Percentiles rank a stretch among this genome's conserved stretches.
phyloP scores from a whole-genome alignment of 257 asterid genomes.

The Oldenlandia corymbosa region DNA sequence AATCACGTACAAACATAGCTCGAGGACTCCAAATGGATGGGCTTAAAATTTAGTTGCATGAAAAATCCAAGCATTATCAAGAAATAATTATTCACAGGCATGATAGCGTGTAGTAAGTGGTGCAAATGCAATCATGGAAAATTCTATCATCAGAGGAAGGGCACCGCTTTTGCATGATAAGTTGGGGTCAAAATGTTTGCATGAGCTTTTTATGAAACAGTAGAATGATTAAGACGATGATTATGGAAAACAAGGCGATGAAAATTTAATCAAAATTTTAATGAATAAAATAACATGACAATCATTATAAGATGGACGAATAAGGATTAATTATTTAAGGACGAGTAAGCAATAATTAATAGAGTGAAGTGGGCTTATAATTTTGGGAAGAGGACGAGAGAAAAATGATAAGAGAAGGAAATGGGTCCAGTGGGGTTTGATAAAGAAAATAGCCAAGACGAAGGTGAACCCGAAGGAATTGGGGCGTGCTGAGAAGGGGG shows the following conservation, averaged over 20 bases:
- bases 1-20: no score
- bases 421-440: not conserved
- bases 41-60: no score
- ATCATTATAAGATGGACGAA: no score
- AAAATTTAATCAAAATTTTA: not conserved
- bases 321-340: not conserved
- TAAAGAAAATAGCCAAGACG: not conserved
- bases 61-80: no score
- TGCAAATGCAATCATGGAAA: conserved; percentile 3
- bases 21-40: no score
- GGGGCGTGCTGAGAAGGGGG: conserved; percentile 19
- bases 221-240: conserved; percentile 18
- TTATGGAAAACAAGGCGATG: conserved; percentile 2
- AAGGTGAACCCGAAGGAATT: not conserved
- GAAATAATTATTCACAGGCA: no score
- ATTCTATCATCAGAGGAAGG: not conserved
- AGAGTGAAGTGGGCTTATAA: no score
- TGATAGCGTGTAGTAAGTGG: not conserved
- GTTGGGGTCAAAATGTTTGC: conserved; percentile 10
- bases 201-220: conserved; percentile 10
- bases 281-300: no score
- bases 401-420: not conserved
- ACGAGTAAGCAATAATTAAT: not conserved
- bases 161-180: not conserved
- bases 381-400: no score